Evolutionary conservation across 768 basidiomycete genomes (phyloP).

Genomic region (Tricholoma sp.): DNA sequence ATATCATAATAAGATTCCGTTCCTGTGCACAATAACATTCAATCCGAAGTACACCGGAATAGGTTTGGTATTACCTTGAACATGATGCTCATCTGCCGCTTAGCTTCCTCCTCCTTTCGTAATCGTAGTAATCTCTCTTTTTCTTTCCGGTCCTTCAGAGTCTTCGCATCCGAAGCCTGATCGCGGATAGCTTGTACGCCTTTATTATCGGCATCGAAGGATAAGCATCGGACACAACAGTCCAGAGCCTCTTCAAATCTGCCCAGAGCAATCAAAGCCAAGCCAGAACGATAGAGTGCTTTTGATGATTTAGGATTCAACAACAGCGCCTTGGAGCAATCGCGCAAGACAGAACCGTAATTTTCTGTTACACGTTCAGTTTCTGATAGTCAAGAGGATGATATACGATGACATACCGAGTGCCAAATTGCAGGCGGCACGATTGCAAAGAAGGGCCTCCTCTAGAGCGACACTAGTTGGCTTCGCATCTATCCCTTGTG

Average conservation of each 20-base stretch:
- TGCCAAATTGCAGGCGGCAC: conserved; percentile 91
- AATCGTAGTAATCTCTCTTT: conserved; percentile 44
- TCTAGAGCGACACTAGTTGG: conserved; percentile 55
- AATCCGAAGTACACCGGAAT: conserved; percentile 1
- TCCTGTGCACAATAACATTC: conserved; percentile 38
- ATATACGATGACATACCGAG: conserved; percentile 47
- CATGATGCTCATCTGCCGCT: conserved; percentile 49
- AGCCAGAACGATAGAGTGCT: conserved; percentile 80
- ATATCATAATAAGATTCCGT: conserved; percentile 61
- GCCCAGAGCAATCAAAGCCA: conserved; percentile 71
- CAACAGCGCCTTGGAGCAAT: conserved; percentile 70
- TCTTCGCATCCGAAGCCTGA: conserved; percentile 40
- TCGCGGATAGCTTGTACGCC: conserved; percentile 46
- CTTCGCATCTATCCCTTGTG: conserved; percentile 82
- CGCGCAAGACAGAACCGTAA: conserved; percentile 79
- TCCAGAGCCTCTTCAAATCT: conserved; percentile 80
- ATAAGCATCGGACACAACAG: conserved; percentile 66
- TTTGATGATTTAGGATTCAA: conserved; percentile 69
- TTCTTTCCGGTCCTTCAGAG: conserved; percentile 46
- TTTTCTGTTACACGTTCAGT: conserved; percentile 55
- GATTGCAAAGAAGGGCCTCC: conserved; percentile 78
- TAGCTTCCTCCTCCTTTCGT: conserved; percentile 46
- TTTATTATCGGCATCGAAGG: conserved; percentile 53
- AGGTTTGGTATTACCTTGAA: conserved; percentile 46
- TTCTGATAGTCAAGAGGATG: conserved; percentile 1